A percentile compares a stretch with the other conserved stretches of the same genome.
phyloP scores from a whole-genome alignment of 2,329 filamentous ascomycete species.

The Epichloe gansuensis region DNA sequence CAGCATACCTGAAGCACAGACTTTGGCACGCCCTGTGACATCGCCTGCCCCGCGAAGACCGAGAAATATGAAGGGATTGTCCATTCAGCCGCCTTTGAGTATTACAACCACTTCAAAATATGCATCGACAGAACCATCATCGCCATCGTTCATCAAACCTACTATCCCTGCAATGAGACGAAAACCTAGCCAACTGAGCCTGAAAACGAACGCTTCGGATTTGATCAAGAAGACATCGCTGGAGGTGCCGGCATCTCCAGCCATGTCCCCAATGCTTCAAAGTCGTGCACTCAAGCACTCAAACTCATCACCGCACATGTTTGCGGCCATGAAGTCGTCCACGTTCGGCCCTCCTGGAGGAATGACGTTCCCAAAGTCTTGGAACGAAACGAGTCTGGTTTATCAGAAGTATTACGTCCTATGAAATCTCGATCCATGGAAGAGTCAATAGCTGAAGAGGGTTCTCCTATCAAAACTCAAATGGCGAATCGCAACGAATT shows the following conservation, averaged over 20 bases:
- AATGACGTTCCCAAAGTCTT: constrained; percentile 51
- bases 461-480: constrained; percentile 47
- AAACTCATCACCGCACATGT: constrained; percentile 54
- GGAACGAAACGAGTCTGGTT: constrained; percentile 46
- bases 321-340: constrained; percentile 44
- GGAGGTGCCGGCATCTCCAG: constrained; percentile 44
- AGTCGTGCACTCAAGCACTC: constrained; percentile 54
- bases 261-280: constrained; percentile 46
- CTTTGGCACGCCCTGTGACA: constrained; percentile 48
- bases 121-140: constrained; percentile 53
- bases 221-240: constrained; percentile 34
- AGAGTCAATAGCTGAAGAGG: constrained; percentile 39
- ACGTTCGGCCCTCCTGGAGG: constrained; percentile 49
- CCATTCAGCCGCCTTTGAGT: constrained; percentile 54
- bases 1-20: constrained; percentile 29
- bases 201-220: constrained; percentile 58
- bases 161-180: constrained; percentile 57
- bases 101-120: constrained; percentile 33
- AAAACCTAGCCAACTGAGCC: constrained; percentile 65
- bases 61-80: constrained; percentile 77
- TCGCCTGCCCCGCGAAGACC: constrained; percentile 58
- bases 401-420: constrained; percentile 46
- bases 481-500: constrained; percentile 43
- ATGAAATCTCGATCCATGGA: constrained; percentile 32
- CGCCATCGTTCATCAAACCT: constrained; percentile 71